Conservation (phyloP, 495 filamentous ascomycete genomes). For the Antarctomyces pellizariae region DNA sequence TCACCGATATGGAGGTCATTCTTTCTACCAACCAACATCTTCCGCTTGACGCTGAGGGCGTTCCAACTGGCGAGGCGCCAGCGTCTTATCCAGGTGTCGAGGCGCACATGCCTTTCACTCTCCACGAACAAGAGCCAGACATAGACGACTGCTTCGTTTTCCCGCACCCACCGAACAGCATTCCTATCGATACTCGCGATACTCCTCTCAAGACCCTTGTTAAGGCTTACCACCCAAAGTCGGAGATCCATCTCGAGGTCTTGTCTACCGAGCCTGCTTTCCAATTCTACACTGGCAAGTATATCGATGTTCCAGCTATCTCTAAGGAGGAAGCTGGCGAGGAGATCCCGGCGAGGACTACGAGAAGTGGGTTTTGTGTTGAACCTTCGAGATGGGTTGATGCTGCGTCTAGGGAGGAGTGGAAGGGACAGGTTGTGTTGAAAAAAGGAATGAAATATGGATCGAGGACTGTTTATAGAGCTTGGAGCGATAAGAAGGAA, state of each 20-base stretch:
- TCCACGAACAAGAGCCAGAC: slow-evolving; percentile 39
- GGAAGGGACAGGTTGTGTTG: slow-evolving; percentile 51
- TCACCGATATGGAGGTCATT: slow-evolving; percentile 51
- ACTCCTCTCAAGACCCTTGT: slow-evolving; percentile 38
- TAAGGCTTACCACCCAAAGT: slow-evolving; percentile 41
- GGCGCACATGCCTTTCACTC: slow-evolving; percentile 38
- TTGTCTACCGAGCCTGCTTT: slow-evolving; percentile 82
- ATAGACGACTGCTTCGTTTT: slow-evolving; percentile 86
- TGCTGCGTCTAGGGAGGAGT: slow-evolving; percentile 55
- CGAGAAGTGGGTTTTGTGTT: slow-evolving; percentile 62
- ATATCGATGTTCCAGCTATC: slow-evolving; percentile 59
- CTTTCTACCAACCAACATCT: slow-evolving; percentile 52
- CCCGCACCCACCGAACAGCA: slow-evolving; percentile 24
- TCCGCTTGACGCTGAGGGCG: slow-evolving; percentile 42
- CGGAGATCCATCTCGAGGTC: slow-evolving; percentile 59
- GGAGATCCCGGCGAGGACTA: slow-evolving; percentile 34
- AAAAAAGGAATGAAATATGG: slow-evolving; percentile 66
- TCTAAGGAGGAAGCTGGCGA: slow-evolving; percentile 29
- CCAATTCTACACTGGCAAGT: slow-evolving; percentile 85
- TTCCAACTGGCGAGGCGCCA: slow-evolving; percentile 34
- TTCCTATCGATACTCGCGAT: slow-evolving; percentile 57
- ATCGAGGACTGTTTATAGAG: slow-evolving; percentile 51
- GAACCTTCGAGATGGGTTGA: slow-evolving; percentile 85
- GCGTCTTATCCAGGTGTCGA: slow-evolving; percentile 34
- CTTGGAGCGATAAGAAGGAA: slow-evolving; percentile 36